Base-by-base conservation (phyloP, 495 filamentous ascomycete species). In the Aeminium ludgeri region DNA sequence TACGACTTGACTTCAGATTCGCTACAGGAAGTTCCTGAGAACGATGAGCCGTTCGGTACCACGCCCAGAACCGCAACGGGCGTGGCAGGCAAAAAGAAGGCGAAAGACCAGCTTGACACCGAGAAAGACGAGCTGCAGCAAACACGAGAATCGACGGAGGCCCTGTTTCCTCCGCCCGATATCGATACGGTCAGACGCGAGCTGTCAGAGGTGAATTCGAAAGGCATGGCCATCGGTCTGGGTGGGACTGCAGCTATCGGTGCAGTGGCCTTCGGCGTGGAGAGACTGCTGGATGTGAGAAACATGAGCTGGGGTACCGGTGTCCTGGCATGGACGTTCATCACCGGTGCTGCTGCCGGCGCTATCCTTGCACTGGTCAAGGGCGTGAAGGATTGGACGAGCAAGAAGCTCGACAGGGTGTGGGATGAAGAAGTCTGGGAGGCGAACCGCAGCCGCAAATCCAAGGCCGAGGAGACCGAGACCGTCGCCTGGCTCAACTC, bases 401-500 rank as follows among this genome's bases (percentile, higher is more conserved):
- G 56, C 10, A 73, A 69, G 20, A 69, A 63, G 49, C 57, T 70
- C 17, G 52, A 63, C 28, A 56, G 59, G 19, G 57, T 76, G 2
- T 76, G 74, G 55, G 73, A 80, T 23, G 70, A 74, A 20, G 67
- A 74, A 43, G 58, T 72, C 0, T 80, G 76, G 76, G 63, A 73
- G 34, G 68, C 73, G 3, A 67, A 70, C 25, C 53, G 67, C 35
- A 50, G 56, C 16, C 50, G 67, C 33, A 70, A 70, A 34, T 55
- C 61, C 27, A 44, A 55, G 1, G 49, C 56, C 1, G 54, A 67
- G 1, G 57, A 68, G 0, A 66, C 72, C 0, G 77, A 80, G 56
- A 73, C 73, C 2, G 67, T 66, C 0, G 65, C 73, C 13, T 82
- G 77, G 77, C 60, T 82, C 15, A 82, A 80, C 52, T 69, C 66